Conservation (phyloP, 352 stramenopile species). For the Plasmopara viticola region DNA sequence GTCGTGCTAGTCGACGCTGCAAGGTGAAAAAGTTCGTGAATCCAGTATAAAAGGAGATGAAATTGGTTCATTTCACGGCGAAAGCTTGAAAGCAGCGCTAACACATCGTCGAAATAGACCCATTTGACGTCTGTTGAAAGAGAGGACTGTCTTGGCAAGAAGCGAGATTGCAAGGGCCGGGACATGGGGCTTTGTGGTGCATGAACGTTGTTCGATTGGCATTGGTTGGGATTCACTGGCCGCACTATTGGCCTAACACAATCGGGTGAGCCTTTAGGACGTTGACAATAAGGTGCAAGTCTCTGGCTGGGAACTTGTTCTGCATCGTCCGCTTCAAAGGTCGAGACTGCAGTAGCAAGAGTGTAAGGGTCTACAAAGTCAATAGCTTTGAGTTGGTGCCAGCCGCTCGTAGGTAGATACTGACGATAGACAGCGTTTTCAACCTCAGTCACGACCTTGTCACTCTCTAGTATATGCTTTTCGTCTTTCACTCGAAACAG, state of each 20-base stretch:
- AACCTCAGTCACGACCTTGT: conserved; percentile 39
- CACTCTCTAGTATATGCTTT: conserved; percentile 23
- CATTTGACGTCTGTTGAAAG: conserved; percentile 20
- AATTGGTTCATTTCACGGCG: conserved; percentile 58
- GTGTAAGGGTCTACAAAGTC: conserved; percentile 27
- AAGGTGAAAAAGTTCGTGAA: conserved; percentile 43
- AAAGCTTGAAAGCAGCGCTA: conserved; percentile 57
- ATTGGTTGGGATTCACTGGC: conserved; percentile 51
- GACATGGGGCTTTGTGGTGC: conserved; percentile 46
- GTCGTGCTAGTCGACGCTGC: conserved; percentile 10
- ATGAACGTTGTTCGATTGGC: conserved; percentile 36
- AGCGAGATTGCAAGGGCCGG: conserved; percentile 15
- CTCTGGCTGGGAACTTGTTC: neutral
- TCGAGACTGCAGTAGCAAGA: conserved; percentile 5
- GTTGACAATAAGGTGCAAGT: conserved; percentile 7
- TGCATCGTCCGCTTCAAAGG: neutral
- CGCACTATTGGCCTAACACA: conserved; percentile 21
- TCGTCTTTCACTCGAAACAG: conserved; percentile 57
- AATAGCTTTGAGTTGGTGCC: conserved; percentile 47
- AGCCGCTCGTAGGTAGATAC: conserved; percentile 46
- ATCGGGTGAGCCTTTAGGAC: conserved; percentile 13
- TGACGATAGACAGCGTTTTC: conserved; percentile 49
- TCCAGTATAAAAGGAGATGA: conserved; percentile 51
- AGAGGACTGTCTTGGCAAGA: conserved; percentile 1
- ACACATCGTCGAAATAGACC: conserved; percentile 53